Evolutionary conservation across 2,329 filamentous ascomycete species (phyloP).

Genomic region (Cryphonectria nitschkei): DNA sequence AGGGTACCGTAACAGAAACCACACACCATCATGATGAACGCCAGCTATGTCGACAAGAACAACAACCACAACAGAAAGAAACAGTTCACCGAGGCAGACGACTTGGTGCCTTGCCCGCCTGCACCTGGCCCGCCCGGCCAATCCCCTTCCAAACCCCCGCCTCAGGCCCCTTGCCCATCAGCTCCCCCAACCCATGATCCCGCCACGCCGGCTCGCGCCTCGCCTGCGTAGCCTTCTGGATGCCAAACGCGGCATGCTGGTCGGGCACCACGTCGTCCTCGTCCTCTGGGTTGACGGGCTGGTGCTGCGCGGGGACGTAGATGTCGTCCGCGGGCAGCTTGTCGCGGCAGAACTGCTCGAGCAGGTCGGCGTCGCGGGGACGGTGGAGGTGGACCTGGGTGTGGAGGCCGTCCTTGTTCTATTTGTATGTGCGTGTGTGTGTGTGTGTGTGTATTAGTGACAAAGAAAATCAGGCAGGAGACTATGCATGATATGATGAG

Average conservation of each 20-base stretch:
- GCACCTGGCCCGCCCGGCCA: slow-evolving; percentile 24
- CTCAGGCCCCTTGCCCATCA: slow-evolving; percentile 67
- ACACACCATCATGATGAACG: not conserved
- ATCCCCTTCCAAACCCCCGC: slow-evolving; percentile 31
- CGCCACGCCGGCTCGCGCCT: slow-evolving; percentile 75
- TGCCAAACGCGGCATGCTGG: slow-evolving; percentile 86
- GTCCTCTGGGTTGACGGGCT: slow-evolving; percentile 84
- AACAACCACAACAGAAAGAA: not conserved
- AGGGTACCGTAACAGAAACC: not conserved
- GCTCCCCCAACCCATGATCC: slow-evolving; percentile 71
- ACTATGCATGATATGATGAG: not conserved
- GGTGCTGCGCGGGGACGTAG: slow-evolving; percentile 77
- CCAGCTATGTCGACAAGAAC: not conserved
- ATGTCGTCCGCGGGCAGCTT: slow-evolving; percentile 77
- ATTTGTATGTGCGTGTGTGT: not conserved
- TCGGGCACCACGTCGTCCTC: slow-evolving; percentile 88
- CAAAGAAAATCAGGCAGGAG: not conserved
- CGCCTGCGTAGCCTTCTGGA: slow-evolving; percentile 77
- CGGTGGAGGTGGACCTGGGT: slow-evolving; percentile 77
- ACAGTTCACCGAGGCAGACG: not conserved
- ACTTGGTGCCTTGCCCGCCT: slow-evolving; percentile 17
- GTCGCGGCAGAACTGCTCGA: slow-evolving; percentile 76
- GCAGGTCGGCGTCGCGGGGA: slow-evolving; percentile 74
- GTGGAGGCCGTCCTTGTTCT: slow-evolving; percentile 76
- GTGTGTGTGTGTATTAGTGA: not conserved